Evolutionary conservation across 2,329 filamentous ascomycete species (phyloP).

Genomic region (Fusarium camptoceras): DNA sequence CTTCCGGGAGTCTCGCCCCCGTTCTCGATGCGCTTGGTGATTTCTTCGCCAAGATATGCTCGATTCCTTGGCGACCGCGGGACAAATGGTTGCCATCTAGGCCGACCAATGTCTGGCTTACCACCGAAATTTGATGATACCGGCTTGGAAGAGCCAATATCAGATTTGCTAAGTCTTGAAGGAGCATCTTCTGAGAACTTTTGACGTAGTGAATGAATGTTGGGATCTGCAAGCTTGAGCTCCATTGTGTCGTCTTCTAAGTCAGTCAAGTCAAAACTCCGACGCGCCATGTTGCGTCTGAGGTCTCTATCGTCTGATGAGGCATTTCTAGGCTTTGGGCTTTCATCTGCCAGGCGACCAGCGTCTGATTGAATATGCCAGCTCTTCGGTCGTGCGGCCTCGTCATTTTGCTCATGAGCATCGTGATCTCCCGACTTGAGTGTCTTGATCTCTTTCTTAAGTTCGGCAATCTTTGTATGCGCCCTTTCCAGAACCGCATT

Average conservation of each 20-base stretch:
- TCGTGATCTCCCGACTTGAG: constrained; percentile 53
- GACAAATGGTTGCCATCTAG: constrained; percentile 57
- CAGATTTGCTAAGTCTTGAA: constrained; percentile 28
- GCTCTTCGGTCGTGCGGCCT: constrained; percentile 45
- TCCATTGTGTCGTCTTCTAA: constrained; percentile 32
- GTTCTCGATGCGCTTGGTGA: constrained; percentile 48
- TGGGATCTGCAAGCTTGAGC: constrained; percentile 30
- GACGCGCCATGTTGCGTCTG: constrained; percentile 27
- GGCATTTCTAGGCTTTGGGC: background rate
- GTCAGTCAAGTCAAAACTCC: constrained; percentile 48
- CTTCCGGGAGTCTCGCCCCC: constrained; percentile 44
- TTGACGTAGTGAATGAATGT: constrained; percentile 49
- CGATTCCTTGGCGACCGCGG: constrained; percentile 56
- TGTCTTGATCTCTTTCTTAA: constrained; percentile 64
- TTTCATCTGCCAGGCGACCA: constrained; percentile 24
- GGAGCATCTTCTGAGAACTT: constrained; percentile 51
- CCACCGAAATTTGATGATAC: constrained; percentile 34
- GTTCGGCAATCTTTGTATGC: constrained; percentile 66
- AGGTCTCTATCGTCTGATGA: constrained; percentile 6
- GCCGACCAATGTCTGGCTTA: constrained; percentile 49
- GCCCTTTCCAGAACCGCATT: constrained; percentile 67
- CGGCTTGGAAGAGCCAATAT: constrained; percentile 22
- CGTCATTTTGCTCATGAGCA: constrained; percentile 18
- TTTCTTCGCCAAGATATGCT: constrained; percentile 52
- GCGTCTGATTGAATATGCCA: constrained; percentile 46